Evolutionary conservation across 1,284 basidiomycete genomes (phyloP).

Genomic region (Leccinum solheimii): DNA sequence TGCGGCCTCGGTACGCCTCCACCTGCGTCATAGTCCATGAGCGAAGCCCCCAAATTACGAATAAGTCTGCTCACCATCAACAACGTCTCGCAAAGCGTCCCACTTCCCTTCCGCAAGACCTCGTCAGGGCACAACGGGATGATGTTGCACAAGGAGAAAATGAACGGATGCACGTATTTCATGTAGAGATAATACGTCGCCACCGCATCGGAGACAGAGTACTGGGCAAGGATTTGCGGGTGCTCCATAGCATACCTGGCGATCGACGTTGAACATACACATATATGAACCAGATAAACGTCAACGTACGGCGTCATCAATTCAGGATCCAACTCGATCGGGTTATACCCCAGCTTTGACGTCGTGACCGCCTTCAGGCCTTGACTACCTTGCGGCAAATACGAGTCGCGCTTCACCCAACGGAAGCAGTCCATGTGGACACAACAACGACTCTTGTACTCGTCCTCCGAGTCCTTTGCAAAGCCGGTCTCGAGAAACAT

Average conservation of each 20-base stretch:
- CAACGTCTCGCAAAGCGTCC: conserved; percentile 96
- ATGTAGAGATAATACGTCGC: conserved; percentile 99
- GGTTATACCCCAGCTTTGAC: conserved; percentile 95
- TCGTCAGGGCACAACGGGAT: conserved; percentile 98
- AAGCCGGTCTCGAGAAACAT: conserved; percentile 98
- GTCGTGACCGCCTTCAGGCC: conserved; percentile 98
- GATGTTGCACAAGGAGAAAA: conserved; percentile 99
- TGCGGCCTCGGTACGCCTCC: conserved; percentile 88
- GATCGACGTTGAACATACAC: neutral
- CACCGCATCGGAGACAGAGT: conserved; percentile 99
- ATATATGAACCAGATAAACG: neutral
- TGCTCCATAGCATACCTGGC: conserved; percentile 93
- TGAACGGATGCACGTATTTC: conserved; percentile 99
- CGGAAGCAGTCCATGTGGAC: conserved; percentile 99
- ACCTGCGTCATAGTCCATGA: conserved; percentile 55
- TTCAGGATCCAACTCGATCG: conserved; percentile 97
- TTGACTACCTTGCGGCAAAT: conserved; percentile 97
- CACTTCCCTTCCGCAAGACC: conserved; percentile 93
- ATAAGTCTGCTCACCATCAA: conserved; percentile 76
- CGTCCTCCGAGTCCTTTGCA: conserved; percentile 87
- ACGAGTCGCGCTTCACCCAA: conserved; percentile 99
- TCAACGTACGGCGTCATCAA: conserved; percentile 93
- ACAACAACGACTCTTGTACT: conserved; percentile 93
- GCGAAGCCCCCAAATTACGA: neutral
- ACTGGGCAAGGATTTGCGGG: conserved; percentile 93